phyloP scores from a whole-genome alignment of 2,329 filamentous ascomycete species.

The Colletotrichum orbiculare region DNA sequence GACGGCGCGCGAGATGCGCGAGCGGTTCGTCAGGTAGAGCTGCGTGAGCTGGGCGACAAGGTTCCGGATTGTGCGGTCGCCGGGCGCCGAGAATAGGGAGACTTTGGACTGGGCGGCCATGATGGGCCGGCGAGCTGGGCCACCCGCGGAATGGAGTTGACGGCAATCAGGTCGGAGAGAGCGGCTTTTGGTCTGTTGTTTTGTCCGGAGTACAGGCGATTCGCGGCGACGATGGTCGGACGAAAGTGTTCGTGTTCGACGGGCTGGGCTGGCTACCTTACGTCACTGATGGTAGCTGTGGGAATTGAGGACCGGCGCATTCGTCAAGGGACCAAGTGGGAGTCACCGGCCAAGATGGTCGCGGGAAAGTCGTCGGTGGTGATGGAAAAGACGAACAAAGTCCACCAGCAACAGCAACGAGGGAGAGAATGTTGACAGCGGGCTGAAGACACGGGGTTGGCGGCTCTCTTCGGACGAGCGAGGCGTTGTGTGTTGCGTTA shows the following conservation, averaged over 20 bases:
- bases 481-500: constrained; percentile 16
- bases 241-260: not conserved
- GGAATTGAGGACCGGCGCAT: constrained; percentile 19
- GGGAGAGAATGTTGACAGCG: constrained; percentile 12
- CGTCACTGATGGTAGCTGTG: constrained; percentile 19
- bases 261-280: constrained; percentile 14
- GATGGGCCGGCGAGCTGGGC: constrained; percentile 32
- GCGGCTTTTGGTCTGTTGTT: not conserved
- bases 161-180: not conserved
- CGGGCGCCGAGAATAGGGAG: constrained; percentile 57
- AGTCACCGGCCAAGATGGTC: not conserved
- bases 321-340: constrained; percentile 10
- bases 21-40: constrained; percentile 83
- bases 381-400: not conserved
- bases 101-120: constrained; percentile 86
- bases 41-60: constrained; percentile 74
- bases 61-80: constrained; percentile 73
- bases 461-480: constrained; percentile 29
- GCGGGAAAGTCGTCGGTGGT: not conserved
- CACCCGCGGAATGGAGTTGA: not conserved
- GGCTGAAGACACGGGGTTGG: constrained; percentile 15
- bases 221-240: not conserved
- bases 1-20: constrained; percentile 82
- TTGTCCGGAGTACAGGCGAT: not conserved
- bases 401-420: constrained; percentile 10